Evolutionary conservation across 2,329 filamentous ascomycete species (phyloP), one percentile per base, ranked within the genome.

Genomic region (Pseudogymnoascus sp.): DNA sequence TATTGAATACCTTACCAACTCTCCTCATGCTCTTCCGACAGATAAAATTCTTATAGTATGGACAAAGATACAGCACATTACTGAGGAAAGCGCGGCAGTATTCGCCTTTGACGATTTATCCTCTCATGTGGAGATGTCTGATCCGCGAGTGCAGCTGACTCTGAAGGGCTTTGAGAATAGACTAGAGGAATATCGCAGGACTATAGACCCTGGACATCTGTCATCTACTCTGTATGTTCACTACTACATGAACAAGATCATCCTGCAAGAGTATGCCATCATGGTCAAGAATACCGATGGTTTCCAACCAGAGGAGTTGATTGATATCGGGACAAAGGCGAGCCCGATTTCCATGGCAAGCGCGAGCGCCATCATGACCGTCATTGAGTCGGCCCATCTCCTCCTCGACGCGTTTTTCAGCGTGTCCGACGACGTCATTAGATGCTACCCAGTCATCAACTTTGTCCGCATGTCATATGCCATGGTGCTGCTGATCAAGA

Each of bases 231-330:
- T 68, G 22, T 39, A 65, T 20, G 20, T 82, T 4, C 73, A 77
- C 57, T 77, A 81, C 62, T 73, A 78, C 62, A 74, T 78, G n/a
- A 68, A 80, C 35, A 78, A 77, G 60, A 72, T 84, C 2, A 83
- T 79, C 66, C 75, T 84, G 50, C 80, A 85, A 65, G 83, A 85
- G 68, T 75, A 82, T 39, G 77, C 77, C 5, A 78, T 85, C 70
- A 72, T 83, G 63, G 73, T 80, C 12, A 80, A 84, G 60, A 78
- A 81, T 65, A 76, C 75, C 33, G 77, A 81, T 30, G 77, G 81
- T 64, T 81, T 82, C 35, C 58, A 59, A 33, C 65, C 68, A 3
- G 67, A 68, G 7, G 68, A 64, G 35, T 38, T 20, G 30, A 36
- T 57, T 28, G 61, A 64, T 37, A 59, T 28, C 18, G 15, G 66